Evolutionary conservation across 2,329 filamentous ascomycete genomes (phyloP).

Genomic region (Fusarium verrucosum): DNA sequence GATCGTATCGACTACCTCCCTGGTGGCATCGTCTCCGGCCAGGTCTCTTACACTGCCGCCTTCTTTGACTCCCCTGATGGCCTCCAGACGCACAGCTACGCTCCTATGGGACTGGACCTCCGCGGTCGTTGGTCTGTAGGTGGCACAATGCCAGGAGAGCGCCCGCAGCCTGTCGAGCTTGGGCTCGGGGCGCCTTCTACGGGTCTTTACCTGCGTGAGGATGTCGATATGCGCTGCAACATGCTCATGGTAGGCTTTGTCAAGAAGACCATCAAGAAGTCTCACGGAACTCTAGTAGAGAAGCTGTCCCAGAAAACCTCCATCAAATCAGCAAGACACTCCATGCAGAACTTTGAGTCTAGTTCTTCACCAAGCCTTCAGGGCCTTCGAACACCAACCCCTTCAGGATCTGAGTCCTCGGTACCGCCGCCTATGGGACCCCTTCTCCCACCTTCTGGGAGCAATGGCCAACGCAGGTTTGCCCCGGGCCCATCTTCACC

Average conservation of each 20-base stretch:
- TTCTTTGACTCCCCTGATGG: conserved; percentile 79
- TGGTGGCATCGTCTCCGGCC: conserved; percentile 69
- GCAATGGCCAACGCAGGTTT: conserved; percentile 14
- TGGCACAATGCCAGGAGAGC: conserved; percentile 76
- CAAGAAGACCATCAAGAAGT: conserved; percentile 81
- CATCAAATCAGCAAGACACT: conserved; percentile 26
- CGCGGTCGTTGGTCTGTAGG: conserved; percentile 80
- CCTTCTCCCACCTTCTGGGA: conserved; percentile 24
- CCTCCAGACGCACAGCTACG: conserved; percentile 84
- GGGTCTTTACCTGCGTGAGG: conserved; percentile 85
- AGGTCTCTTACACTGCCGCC: conserved; percentile 80
- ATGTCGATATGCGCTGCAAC: conserved; percentile 83
- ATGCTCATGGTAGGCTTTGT: conserved; percentile 79
- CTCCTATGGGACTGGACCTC: conserved; percentile 82
- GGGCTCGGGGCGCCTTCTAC: conserved; percentile 71
- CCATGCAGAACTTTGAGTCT: conserved; percentile 24
- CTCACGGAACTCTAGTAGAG: conserved; percentile 76
- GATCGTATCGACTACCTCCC: conserved; percentile 82
- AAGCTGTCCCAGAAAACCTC: conserved; percentile 57
- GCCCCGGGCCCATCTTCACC: conserved; percentile 11
- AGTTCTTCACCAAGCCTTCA: conserved; percentile 16
- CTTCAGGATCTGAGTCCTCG: conserved; percentile 25
- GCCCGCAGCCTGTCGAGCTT: conserved; percentile 70
- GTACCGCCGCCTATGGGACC: conserved; percentile 21
- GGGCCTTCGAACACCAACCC: conserved; percentile 25